Conservation (phyloP, 768 basidiomycete species). For the Mrakia gelida region DNA sequence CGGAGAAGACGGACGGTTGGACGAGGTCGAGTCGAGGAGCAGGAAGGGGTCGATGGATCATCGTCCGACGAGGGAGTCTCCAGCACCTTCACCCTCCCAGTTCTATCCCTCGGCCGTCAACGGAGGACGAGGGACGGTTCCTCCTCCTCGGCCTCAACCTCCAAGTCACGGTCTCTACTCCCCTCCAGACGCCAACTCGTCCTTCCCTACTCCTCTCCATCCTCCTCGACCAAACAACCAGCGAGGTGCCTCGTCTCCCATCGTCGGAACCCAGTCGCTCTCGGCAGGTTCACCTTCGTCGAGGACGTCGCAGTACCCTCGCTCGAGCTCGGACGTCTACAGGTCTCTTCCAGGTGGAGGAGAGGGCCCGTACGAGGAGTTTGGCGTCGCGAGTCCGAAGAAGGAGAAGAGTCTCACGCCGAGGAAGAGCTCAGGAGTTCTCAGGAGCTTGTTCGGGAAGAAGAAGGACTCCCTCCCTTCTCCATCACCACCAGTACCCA, state of each 20-base stretch:
- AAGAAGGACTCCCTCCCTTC: constrained; percentile 21
- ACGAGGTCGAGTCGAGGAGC: background rate
- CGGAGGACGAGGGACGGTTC: constrained; percentile 15
- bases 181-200: background rate
- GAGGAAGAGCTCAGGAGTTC: constrained; percentile 30
- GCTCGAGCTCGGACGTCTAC: background rate
- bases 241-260: background rate
- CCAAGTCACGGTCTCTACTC: constrained; percentile 18
- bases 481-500: constrained; percentile 4
- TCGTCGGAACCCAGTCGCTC: background rate
- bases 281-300: background rate
- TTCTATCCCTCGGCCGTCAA: constrained; percentile 19
- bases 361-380: background rate
- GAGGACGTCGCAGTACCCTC: background rate
- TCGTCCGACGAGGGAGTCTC: background rate
- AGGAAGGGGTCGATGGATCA: constrained; percentile 3
- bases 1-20: constrained; percentile 2
- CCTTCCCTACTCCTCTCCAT: constrained; percentile 15
- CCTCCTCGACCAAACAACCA: background rate
- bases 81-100: background rate
- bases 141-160: constrained; percentile 17
- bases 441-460: constrained; percentile 31
- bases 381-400: background rate
- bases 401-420: constrained; percentile 25
- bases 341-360: background rate